Evolutionary conservation across 345 rosid species (phyloP), one percentile per base, ranked within the genome.

Genomic region (Eucalyptus guilfoylei): DNA sequence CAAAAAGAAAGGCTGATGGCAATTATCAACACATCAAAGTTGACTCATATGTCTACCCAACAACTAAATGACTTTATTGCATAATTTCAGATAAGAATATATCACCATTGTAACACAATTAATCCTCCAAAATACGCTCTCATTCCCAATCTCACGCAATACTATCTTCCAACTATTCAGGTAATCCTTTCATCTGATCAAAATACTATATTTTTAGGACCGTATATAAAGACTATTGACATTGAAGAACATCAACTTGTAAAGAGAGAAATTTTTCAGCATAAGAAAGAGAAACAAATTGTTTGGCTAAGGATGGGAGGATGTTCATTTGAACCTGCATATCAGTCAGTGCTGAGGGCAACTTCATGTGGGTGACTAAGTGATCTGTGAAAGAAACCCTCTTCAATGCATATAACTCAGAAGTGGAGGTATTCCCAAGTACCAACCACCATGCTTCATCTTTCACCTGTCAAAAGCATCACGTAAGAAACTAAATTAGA

Each of bases 401-500:
- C 95, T 97, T 97, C 88, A 97, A 87, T 88, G 98, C 98, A 95
- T 93, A 94, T 85, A 97, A 93, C 89, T 97, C 96, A 7, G 94
- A 93, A 60, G 97, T 94, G 62, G 92, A 86, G 37, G 96, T 90
- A 91, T 97, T 95, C 60, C 98, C 98, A 67, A 97, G 97, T 88
- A 96, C 93, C 88, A 97, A 90, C 99, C 99, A 97, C 99, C 99
- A 97, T 54, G 98, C 99, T 94, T 97, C 99, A 89, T 94, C 97
- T 96, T 97, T 97, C 86, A 94, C 86, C 99, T 97, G 95, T 87
- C 85, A 92, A 80, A 87, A 62, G 48, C 88, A 48, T 47, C 55
- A 89, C 81, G 40, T 24, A 17, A 52, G 60, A 52, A 50, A 80
- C 13, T 24, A 86, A 44, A 69, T 67, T 81, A 32, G 44, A 42